phyloP scores from a whole-genome alignment of 257 asterid genomes.

The Avicennia marina region DNA sequence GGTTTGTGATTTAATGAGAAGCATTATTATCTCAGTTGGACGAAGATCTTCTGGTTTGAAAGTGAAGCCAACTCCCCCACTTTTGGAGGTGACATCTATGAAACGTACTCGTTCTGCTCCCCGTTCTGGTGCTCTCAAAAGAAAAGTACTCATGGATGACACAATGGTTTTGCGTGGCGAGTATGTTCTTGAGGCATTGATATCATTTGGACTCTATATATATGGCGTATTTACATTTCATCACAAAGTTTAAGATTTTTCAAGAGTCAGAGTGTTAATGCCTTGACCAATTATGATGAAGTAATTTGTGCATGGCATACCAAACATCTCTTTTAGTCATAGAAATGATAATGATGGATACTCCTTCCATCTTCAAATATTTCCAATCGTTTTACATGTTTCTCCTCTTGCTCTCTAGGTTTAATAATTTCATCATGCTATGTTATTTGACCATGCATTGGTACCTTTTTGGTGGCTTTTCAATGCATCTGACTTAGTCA shows the following conservation, averaged over 20 bases:
- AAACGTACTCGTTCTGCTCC: conserved; percentile 63
- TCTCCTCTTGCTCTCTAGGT: too few species aligned
- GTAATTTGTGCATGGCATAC: conserved; percentile 5
- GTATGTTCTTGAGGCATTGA: conserved; percentile 45
- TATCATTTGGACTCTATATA: conserved; percentile 4
- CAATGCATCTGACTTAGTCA: too few species aligned
- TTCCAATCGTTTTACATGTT: too few species aligned
- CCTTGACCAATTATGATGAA: neutral
- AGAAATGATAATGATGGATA: too few species aligned
- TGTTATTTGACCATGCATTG: too few species aligned
- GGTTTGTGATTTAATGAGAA: conserved; percentile 14
- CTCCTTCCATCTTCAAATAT: too few species aligned
- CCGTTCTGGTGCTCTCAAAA: conserved; percentile 56
- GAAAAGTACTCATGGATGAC: conserved; percentile 89
- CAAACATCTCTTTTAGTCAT: neutral
- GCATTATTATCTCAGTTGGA: conserved; percentile 54
- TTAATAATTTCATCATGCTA: too few species aligned
- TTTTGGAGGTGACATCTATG: conserved; percentile 57
- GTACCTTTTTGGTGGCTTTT: too few species aligned
- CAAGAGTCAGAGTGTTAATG: neutral
- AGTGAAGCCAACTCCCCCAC: conserved; percentile 77
- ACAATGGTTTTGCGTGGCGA: conserved; percentile 98
- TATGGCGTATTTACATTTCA: neutral
- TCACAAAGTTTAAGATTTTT: conserved; percentile 11
- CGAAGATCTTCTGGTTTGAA: conserved; percentile 61